A percentile compares a stretch with the other conserved stretches of the same genome.
Conservation (phyloP, 78 protist species). For the Dictyostelium capitatum region DNA sequence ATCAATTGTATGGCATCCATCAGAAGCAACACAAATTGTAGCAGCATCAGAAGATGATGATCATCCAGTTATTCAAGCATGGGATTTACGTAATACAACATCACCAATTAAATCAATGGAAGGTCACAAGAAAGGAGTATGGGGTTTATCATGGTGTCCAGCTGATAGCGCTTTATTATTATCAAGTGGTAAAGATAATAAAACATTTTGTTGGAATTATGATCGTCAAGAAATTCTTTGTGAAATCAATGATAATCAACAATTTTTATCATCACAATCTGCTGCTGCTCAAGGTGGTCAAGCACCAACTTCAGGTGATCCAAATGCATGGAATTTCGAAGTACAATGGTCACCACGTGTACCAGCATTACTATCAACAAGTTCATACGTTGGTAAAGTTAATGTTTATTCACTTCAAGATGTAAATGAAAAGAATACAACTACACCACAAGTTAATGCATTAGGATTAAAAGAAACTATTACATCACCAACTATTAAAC, state of each 20-base stretch:
- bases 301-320: background rate
- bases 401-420: slow-evolving; percentile 54
- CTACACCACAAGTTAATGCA: slow-evolving; percentile 11
- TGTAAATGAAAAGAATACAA: slow-evolving; percentile 13
- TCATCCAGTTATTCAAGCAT: slow-evolving; percentile 92
- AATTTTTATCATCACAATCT: too few relatives aligned
- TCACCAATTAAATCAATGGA: slow-evolving; percentile 84
- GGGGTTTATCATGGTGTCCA: slow-evolving; percentile 95
- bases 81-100: slow-evolving; percentile 94
- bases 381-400: slow-evolving; percentile 90
- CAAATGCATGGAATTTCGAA: slow-evolving; percentile 91
- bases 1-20: slow-evolving; percentile 95
- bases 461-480: slow-evolving; percentile 47
- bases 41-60: slow-evolving; percentile 95
- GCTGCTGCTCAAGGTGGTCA: background rate
- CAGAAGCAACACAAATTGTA: slow-evolving; percentile 89
- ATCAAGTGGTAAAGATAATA: slow-evolving; percentile 92
- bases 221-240: slow-evolving; percentile 83
- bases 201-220: slow-evolving; percentile 95
- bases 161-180: slow-evolving; percentile 86
- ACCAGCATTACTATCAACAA: slow-evolving; percentile 85
- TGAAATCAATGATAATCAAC: slow-evolving; percentile 64
- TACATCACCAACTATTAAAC: slow-evolving; percentile 14
- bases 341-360: slow-evolving; percentile 94
- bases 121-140: slow-evolving; percentile 93